A percentile compares a stretch with the other conserved stretches of the same genome.
These are phyloP conservation scores for Elaeis oleifera DNA, from an alignment of 202 grass and related monocot genomes.

Conservation along the genomic window DNA sequence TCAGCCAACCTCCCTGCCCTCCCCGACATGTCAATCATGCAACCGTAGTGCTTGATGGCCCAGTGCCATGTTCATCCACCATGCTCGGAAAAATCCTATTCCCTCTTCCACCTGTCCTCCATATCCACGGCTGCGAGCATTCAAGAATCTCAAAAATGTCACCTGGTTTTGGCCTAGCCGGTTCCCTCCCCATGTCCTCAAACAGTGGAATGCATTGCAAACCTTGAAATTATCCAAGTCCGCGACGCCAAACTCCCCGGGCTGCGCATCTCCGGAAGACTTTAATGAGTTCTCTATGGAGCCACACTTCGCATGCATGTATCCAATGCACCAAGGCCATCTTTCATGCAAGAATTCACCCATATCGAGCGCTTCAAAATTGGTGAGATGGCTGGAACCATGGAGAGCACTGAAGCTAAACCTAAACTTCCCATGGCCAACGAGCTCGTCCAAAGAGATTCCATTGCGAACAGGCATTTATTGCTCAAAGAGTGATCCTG, in stretches of 20 bases:
- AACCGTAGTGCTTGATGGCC: conserved; percentile 68
- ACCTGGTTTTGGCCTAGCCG: conserved; percentile 38
- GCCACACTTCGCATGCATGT: conserved; percentile 54
- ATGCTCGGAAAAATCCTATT: conserved; percentile 47
- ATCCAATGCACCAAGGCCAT: conserved; percentile 30
- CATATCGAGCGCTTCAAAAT: conserved; percentile 27
- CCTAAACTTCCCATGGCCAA: conserved; percentile 22
- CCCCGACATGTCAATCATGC: conserved; percentile 62
- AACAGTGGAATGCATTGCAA: conserved; percentile 45
- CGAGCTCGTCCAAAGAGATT: conserved; percentile 51
- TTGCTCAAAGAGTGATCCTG: conserved; percentile 36
- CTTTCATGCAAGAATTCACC: conserved; percentile 31
- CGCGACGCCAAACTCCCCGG: conserved; percentile 57
- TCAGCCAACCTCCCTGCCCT: conserved; percentile 51
- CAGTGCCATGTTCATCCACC: conserved; percentile 47
- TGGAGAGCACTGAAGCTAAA: conserved; percentile 37
- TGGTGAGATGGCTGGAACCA: conserved; percentile 39
- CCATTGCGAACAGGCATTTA: conserved; percentile 40
- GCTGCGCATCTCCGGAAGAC: conserved; percentile 28
- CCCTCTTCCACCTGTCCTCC: conserved; percentile 57
- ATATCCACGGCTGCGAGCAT: conserved; percentile 52
- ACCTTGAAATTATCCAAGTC: conserved; percentile 54
- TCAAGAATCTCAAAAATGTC: conserved; percentile 50
- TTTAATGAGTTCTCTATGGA: conserved; percentile 36
- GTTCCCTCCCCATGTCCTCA: conserved; percentile 34